phyloP scores from a whole-genome alignment of 2,329 filamentous ascomycete species.

The Claviceps humidiphila region DNA sequence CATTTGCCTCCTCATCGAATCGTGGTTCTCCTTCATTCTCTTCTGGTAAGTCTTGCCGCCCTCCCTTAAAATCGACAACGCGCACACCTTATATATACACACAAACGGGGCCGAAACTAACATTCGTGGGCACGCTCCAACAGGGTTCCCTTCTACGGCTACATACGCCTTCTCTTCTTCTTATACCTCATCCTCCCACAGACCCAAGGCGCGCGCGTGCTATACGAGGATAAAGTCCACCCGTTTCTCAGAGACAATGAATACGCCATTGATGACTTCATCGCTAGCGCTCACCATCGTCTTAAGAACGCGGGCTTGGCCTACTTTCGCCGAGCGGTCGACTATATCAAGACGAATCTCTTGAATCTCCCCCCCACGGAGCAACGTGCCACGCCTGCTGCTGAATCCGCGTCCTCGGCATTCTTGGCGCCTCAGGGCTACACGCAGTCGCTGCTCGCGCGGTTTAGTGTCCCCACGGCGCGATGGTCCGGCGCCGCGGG shows the following conservation, averaged over 20 bases:
- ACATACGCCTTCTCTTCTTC: constrained; percentile 74
- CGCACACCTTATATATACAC: background rate
- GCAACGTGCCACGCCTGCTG: constrained; percentile 24
- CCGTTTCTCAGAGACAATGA: constrained; percentile 85
- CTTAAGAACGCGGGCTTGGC: constrained; percentile 63
- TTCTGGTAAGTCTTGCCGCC: constrained; percentile 43
- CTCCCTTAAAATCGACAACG: background rate
- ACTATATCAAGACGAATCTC: constrained; percentile 59
- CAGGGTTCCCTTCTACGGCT: constrained; percentile 86
- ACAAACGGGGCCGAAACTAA: background rate
- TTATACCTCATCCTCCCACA: constrained; percentile 95
- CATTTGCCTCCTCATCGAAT: constrained; percentile 68
- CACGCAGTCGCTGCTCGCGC: constrained; percentile 67
- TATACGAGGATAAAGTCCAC: constrained; percentile 78
- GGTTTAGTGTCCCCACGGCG: constrained; percentile 71
- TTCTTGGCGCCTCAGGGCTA: constrained; percentile 43
- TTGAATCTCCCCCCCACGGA: constrained; percentile 51
- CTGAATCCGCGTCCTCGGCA: constrained; percentile 16
- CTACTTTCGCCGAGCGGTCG: constrained; percentile 59
- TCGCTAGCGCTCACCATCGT: constrained; percentile 66
- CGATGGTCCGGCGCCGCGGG: constrained; percentile 38
- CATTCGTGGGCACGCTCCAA: background rate
- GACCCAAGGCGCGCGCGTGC: constrained; percentile 77
- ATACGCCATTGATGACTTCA: constrained; percentile 77
- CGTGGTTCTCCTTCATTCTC: constrained; percentile 77